These are phyloP conservation scores for Helianthus annuus DNA, from an alignment of 129 eudicot species.

Conservation along the genomic window HanXRQr2.0-SUNRISE NC_035444.2:27078749-27079248, in stretches of 20 bases:
- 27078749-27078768: slow-evolving; percentile 91
- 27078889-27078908: background rate
- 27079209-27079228: slow-evolving; percentile 49
- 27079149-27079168: slow-evolving; percentile 71
- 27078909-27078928: background rate
- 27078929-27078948: background rate
- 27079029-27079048: slow-evolving; percentile 15
- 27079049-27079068: slow-evolving; percentile 96
- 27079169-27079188: slow-evolving; percentile 61
- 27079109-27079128: slow-evolving; percentile 51
- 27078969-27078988: background rate
- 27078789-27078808: slow-evolving; percentile 81
- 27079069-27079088: slow-evolving; percentile 57
- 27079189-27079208: slow-evolving; percentile 39
- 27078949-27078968: background rate
- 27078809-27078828: slow-evolving; percentile 53
- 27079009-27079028: background rate
- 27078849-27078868: background rate
- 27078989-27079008: slow-evolving; percentile 1
- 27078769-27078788: slow-evolving; percentile 73
- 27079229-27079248: slow-evolving; percentile 60
- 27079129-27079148: slow-evolving; percentile 75
- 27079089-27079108: slow-evolving; percentile 55
- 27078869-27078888: background rate
- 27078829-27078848: slow-evolving; percentile 20